These are phyloP conservation scores for Cyphellophora attinorum DNA, from an alignment of 2,329 filamentous ascomycete species.

Conservation along the genomic window DNA sequence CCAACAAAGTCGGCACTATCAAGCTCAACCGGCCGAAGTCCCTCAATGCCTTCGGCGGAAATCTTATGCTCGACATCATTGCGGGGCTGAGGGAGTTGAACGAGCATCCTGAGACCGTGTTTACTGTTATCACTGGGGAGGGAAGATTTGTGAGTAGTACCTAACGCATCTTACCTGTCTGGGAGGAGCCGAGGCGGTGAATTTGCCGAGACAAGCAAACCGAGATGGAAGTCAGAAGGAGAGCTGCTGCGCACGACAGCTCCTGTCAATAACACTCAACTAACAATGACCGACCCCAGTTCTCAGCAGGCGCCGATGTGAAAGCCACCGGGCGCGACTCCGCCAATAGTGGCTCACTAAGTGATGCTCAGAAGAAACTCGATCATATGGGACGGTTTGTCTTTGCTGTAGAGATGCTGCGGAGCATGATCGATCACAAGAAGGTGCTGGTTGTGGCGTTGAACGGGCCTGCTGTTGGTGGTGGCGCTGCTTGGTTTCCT, in stretches of 20 bases:
- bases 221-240: too few relatives aligned
- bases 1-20: conserved; percentile 35
- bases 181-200: too few relatives aligned
- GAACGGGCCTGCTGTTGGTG: conserved; percentile 42
- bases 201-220: too few relatives aligned
- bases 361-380: neutral
- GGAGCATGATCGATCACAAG: conserved; percentile 39
- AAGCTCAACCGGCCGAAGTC: conserved; percentile 41
- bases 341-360: neutral
- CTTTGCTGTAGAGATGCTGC: conserved; percentile 22
- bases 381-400: neutral
- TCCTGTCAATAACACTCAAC: too few relatives aligned
- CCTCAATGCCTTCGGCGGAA: conserved; percentile 40
- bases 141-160: conserved; percentile 34
- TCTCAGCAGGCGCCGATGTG: neutral
- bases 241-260: too few relatives aligned
- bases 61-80: conserved; percentile 33
- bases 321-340: neutral
- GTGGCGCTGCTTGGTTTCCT: conserved; percentile 42
- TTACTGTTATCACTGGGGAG: conserved; percentile 42
- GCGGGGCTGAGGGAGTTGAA: conserved; percentile 35
- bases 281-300: too few relatives aligned
- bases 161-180: too few relatives aligned
- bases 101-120: conserved; percentile 38
- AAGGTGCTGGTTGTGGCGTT: conserved; percentile 43